Evolutionary conservation across 2,329 filamentous ascomycete species (phyloP).

Genomic region (Emericellopsis atlantica): DNA sequence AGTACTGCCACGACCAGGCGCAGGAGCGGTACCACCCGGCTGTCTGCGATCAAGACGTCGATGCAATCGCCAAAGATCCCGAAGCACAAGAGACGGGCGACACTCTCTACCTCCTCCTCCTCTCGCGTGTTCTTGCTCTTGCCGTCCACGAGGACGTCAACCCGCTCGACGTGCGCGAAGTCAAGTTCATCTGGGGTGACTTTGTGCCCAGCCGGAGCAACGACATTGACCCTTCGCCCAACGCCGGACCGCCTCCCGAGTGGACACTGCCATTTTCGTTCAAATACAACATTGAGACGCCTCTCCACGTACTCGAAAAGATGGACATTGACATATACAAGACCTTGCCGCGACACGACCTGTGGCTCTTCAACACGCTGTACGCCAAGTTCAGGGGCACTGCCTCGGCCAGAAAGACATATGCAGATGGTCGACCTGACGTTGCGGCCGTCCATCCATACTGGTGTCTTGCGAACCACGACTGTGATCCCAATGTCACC

Average conservation of each 20-base stretch:
- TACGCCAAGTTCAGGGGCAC: constrained; percentile 91
- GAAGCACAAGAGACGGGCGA: constrained; percentile 46
- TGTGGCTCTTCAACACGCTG: constrained; percentile 83
- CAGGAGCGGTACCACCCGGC: constrained; percentile 49
- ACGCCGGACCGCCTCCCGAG: constrained; percentile 41
- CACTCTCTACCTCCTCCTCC: constrained; percentile 49
- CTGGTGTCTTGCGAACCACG: constrained; percentile 95
- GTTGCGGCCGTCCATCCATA: constrained; percentile 88
- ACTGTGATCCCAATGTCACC: constrained; percentile 84
- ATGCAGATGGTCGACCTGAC: constrained; percentile 70
- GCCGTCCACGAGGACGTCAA: constrained; percentile 46
- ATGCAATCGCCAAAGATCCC: constrained; percentile 52
- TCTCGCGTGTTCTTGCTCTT: constrained; percentile 52
- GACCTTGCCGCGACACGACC: constrained; percentile 44
- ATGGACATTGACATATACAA: constrained; percentile 72
- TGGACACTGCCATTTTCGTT: constrained; percentile 71
- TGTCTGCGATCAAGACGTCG: constrained; percentile 54
- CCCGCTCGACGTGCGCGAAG: constrained; percentile 49
- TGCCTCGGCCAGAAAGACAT: constrained; percentile 71
- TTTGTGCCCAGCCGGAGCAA: constrained; percentile 42
- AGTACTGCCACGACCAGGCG: constrained; percentile 44
- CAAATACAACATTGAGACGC: constrained; percentile 59
- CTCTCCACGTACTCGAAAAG: constrained; percentile 68
- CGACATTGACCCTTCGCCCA: constrained; percentile 39
- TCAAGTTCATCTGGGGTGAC: constrained; percentile 60